Percentiles rank a stretch among this genome's conserved stretches.
Evolutionary conservation across 2,329 filamentous ascomycete species (phyloP).

Genomic region (Fusarium denticulatum): DNA sequence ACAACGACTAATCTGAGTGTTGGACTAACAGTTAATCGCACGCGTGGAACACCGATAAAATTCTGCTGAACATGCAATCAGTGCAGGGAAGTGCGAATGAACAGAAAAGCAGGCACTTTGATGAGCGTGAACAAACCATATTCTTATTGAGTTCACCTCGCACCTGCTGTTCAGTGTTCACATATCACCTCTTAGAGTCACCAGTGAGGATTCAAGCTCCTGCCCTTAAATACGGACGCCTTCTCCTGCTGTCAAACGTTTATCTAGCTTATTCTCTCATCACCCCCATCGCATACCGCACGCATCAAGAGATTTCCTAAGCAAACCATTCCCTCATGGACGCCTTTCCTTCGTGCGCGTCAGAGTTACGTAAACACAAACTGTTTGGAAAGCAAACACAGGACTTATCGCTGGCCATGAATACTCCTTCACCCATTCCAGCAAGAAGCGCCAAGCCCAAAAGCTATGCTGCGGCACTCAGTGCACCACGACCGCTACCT

Average conservation of each 20-base stretch:
- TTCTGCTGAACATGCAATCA: too few species aligned
- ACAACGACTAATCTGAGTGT: accelerated
- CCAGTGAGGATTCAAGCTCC: too few species aligned
- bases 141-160: background rate
- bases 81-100: background rate
- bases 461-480: background rate
- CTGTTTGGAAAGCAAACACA: background rate
- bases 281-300: too few species aligned
- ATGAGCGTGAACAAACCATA: background rate
- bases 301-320: background rate
- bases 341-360: background rate
- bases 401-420: background rate
- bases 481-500: background rate
- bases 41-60: background rate
- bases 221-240: background rate
- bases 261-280: too few species aligned
- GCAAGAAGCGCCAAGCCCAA: too few species aligned
- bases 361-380: background rate
- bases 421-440: background rate
- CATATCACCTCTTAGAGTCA: background rate
- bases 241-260: background rate
- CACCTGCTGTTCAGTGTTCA: background rate
- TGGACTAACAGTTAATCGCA: too few species aligned
- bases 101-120: background rate
- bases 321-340: background rate